Conservation (phyloP, 805 yeast genomes). For the Yueomyces sinensis region DNA sequence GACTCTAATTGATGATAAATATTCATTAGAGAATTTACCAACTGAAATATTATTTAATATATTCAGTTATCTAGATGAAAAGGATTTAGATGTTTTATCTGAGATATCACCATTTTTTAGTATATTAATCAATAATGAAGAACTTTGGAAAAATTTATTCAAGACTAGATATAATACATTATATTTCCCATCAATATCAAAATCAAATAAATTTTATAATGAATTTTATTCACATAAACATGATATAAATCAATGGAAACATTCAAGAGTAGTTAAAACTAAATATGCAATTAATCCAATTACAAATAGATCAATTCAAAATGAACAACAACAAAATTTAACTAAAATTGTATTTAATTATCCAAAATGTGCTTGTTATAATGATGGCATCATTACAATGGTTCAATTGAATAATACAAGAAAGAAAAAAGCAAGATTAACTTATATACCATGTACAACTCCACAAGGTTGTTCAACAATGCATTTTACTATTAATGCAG, state of each 20-base stretch:
- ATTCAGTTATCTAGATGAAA: slow-evolving; percentile 25
- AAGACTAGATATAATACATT: slow-evolving; percentile 17
- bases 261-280: slow-evolving; percentile 22
- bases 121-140: slow-evolving; percentile 26
- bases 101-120: slow-evolving; percentile 20
- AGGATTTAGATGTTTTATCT: slow-evolving; percentile 23
- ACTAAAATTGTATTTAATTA: slow-evolving; percentile 22
- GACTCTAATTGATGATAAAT: too few relatives aligned
- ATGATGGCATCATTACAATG: slow-evolving; percentile 24
- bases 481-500: slow-evolving; percentile 22
- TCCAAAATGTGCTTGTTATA: slow-evolving; percentile 24
- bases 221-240: slow-evolving; percentile 24
- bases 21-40: slow-evolving; percentile 16
- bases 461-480: slow-evolving; percentile 27
- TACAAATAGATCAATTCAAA: slow-evolving; percentile 8
- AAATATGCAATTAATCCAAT: slow-evolving; percentile 15
- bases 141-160: slow-evolving; percentile 30
- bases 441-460: slow-evolving; percentile 26
- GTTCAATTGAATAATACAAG: slow-evolving; percentile 15
- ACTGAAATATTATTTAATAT: slow-evolving; percentile 25
- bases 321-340: slow-evolving; percentile 3
- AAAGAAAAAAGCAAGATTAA: slow-evolving; percentile 15
- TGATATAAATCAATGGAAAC: slow-evolving; percentile 22
- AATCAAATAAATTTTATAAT: slow-evolving; percentile 22
- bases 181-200: slow-evolving; percentile 26